Base-by-base conservation (phyloP, 2,329 filamentous ascomycete species). In the Pseudocercospora ulei region DNA sequence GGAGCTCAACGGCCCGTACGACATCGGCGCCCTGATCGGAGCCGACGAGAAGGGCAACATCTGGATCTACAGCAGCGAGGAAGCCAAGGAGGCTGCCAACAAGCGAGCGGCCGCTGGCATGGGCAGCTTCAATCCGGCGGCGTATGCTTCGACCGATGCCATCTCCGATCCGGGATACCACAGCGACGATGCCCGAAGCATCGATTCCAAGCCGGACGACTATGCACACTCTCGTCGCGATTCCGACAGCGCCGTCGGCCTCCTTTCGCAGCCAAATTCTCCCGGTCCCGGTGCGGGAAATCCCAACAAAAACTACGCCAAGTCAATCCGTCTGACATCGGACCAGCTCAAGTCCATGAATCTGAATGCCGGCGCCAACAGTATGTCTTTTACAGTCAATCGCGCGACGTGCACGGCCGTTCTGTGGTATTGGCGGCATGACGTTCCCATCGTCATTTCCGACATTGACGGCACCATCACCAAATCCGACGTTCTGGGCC, bases 11-110 rank as follows among this genome's bases (percentile, higher is more conserved):
- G 90, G 87, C 13, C 86, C 88, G 57, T 95, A 95, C 60, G 90
- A 98, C 58, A 93, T 98, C 53, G 90, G 90, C 4, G 81, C 88
- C 1, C 70, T 98, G 18, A 94, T 98, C 53, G 90, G 87, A 7
- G 88, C 90, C 28, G 90, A 98, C 57, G 86, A 93, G 56, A 78
- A 90, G 43, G 90, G 90, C 4, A 98, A 98, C 55, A 70, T 98
- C n/a, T 96, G 90, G 88, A 96, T 98, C 50, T 98, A 98, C 65
- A 90, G 86, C 64, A 96, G 87, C 54, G 87, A 96, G 61, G 87
- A 94, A 56, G 86, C 90, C 14, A 96, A 95, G 57, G 81, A 90
- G 54, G 81, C 82, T 4, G 88, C 88, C 19, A 80, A 80, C 66
- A 78, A 80, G 23, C 69, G 71, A 52, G 68, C 70, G 2, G 46